phyloP scores from a whole-genome alignment of 306 rosid species.

The Herpetospermum pedunculosum region DNA sequence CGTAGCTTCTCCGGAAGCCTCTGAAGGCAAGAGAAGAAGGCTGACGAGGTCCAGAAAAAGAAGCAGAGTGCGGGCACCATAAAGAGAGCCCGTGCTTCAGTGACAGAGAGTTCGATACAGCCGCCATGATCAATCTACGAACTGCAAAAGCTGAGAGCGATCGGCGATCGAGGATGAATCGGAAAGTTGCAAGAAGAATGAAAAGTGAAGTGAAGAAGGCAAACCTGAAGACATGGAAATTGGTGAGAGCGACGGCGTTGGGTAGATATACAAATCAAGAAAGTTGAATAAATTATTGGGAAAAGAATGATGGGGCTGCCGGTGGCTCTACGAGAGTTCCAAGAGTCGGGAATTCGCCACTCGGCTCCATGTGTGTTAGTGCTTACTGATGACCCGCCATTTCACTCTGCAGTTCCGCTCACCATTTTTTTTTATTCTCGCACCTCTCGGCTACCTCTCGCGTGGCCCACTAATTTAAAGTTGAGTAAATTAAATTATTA shows the following conservation, averaged over 20 bases:
- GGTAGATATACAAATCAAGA: constrained; percentile 1
- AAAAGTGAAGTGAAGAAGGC: constrained; percentile 2
- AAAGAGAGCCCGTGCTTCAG: constrained; percentile 39
- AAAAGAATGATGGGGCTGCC: neutral
- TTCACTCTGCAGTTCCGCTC: neutral
- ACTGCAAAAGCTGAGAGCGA: constrained; percentile 19
- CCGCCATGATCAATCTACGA: constrained; percentile 56
- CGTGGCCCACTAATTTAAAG: too few relatives aligned
- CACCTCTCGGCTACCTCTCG: too few relatives aligned
- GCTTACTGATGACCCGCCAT: neutral
- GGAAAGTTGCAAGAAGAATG: neutral
- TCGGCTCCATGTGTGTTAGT: neutral
- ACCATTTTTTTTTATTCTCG: neutral
- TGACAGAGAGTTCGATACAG: constrained; percentile 32
- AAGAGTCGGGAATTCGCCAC: too few relatives aligned
- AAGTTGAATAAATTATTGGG: neutral
- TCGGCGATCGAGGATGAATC: neutral
- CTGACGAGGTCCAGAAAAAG: constrained; percentile 7
- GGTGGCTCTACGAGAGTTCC: neutral
- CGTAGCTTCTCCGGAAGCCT: constrained; percentile 47
- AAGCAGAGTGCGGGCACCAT: constrained; percentile 23
- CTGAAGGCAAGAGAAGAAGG: constrained; percentile 29
- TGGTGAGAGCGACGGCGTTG: neutral
- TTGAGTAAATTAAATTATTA: too few relatives aligned
- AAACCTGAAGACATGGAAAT: constrained; percentile 31